Percentiles rank a stretch among this genome's conserved stretches.
phyloP scores from a whole-genome alignment of 345 rosid genomes.

The Bretschneidera sinensis region DNA sequence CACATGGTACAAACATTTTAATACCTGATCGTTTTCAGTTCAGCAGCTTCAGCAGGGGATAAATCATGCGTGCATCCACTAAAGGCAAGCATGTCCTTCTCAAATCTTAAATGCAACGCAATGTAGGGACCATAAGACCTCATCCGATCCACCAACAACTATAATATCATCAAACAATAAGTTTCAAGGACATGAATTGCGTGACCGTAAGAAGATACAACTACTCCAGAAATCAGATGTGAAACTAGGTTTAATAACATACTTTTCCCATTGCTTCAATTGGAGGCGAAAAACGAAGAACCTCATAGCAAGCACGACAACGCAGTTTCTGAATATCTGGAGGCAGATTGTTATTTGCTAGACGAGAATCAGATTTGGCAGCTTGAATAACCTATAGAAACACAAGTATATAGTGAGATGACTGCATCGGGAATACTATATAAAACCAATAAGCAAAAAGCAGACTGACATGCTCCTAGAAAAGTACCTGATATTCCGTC shows the following conservation, averaged over 20 bases:
- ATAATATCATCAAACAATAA: slow-evolving; percentile 11
- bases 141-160: slow-evolving; percentile 86
- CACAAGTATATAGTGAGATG: slow-evolving; percentile 6
- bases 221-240: slow-evolving; percentile 6
- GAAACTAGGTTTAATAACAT: slow-evolving; percentile 13
- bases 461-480: not conserved
- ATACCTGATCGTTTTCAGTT: slow-evolving; percentile 70
- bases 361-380: slow-evolving; percentile 90
- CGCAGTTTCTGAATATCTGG: slow-evolving; percentile 80
- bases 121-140: slow-evolving; percentile 76
- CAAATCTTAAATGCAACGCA: slow-evolving; percentile 74
- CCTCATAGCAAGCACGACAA: slow-evolving; percentile 81
- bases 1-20: not conserved
- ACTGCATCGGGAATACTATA: slow-evolving; percentile 9
- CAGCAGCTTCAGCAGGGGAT: slow-evolving; percentile 70
- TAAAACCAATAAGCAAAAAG: slow-evolving; percentile 11
- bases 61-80: slow-evolving; percentile 84
- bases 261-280: slow-evolving; percentile 84
- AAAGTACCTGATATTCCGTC: slow-evolving; percentile 58
- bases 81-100: slow-evolving; percentile 92
- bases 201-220: slow-evolving; percentile 10
- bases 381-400: slow-evolving; percentile 64
- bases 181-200: slow-evolving; percentile 1
- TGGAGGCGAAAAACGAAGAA: slow-evolving; percentile 68
- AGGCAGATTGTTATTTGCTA: slow-evolving; percentile 82